Base-by-base conservation (phyloP, 768 basidiomycete species). In the Termitomyces sp. region DNA sequence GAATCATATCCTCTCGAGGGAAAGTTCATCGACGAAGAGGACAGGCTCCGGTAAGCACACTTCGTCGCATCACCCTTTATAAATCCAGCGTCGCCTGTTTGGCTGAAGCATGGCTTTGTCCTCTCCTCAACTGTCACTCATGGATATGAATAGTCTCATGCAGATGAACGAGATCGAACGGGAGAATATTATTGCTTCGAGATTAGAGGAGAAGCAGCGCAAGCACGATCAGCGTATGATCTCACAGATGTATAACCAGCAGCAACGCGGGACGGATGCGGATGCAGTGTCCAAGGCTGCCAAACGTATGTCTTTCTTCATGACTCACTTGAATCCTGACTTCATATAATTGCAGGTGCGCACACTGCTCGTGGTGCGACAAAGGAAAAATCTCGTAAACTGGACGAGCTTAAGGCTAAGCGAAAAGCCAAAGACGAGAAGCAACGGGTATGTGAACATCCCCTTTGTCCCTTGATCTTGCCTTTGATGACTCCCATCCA, bases 1-100 rank as follows among this genome's bases (percentile, higher is more conserved):
- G 87, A 92, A 62, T 86, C 86, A 3, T 98, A 92, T 68, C 95
- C 94, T 0, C 74, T 97, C 13, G 96, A 98, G 65, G 94, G 92
- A 51, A 92, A 92, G 71, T 98, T 91, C 67, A 81, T 81, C 58
- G 87, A 97, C 66, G 92, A 93, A 64, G 79, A 76, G 13, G 96
- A 98, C 71, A 82, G 88, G 65, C 80, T 87, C 62, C 74, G 79
- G 96, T 96, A 75, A 75, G 89, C 76, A 46, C 52, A 47, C 50
- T 63, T 53, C 62, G 59, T 40, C 52, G 51, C 53, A 60, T 50
- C 61, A 55, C 51, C 56, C 57, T 62, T 63, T 67, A 65, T 66
- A 65, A 26, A 66, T 60, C 55, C 52, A 58, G 61, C 61, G 58
- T 67, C 65, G 59, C 60, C 59, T 62, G 54, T 60, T 69, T 65